Evolutionary conservation across 2,329 filamentous ascomycete species (phyloP), one percentile per base, ranked within the genome.

Genomic region (Colletotrichum sp.): DNA sequence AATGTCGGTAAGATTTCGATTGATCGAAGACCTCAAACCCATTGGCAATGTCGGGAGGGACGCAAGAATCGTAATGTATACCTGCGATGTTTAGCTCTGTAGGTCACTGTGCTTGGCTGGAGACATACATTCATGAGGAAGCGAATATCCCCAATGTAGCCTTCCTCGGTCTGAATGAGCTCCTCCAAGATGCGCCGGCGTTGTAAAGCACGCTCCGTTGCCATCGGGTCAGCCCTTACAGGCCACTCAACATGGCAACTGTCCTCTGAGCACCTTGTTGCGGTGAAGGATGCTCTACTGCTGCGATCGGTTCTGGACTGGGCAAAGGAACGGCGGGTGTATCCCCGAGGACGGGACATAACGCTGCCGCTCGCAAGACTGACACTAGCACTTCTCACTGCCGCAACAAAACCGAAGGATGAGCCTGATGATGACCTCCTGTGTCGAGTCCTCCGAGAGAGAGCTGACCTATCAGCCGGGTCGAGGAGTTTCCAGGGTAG

Each of bases 111-210:
- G 12, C 5, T 39, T 3, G 21, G 14, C 34, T 26, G 13, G 16
- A 24, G 55, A 81, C 92, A 82, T 86, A 96, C 96, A 85, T 98
- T 96, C 82, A 94, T 94, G 75, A 99, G 87, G 78, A 97, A 95
- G 80, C 95, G 95, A 74, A 99, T 85, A 80, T 98, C 96, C 18
- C 93, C 92, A 79, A 99, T 93, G 82, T 99, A 99, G 80, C 93
- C 92, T 82, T 97, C 94, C 83, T 99, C 97, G 0, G 96, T 98
- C 72, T 87, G 90, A 76, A 98, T 92, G 67, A 99, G 87, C 85
- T 99, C 97, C 81, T 97, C 95, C 43, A 99, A 85, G 52, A 98
- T 92, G 77, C 93, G 92, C 16, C 95, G 92, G 76, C 97, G 92
- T 80, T 96, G 94, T 24, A 94, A 84, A 3, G 95, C 92, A 69